These are phyloP conservation scores for Oldenlandia corymbosa DNA, from an alignment of 257 asterid species.

Conservation along the genomic window DNA sequence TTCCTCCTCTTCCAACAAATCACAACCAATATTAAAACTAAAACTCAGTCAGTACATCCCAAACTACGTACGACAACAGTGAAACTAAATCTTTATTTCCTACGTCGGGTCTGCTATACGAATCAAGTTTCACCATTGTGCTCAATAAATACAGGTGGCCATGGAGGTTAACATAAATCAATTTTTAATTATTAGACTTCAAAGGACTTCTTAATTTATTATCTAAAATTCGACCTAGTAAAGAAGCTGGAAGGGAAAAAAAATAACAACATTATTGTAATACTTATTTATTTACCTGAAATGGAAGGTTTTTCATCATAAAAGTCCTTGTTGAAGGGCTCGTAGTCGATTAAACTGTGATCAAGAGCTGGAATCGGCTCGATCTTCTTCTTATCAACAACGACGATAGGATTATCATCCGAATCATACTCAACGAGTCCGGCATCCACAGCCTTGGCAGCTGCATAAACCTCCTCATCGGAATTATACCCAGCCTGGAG, in stretches of 20 bases:
- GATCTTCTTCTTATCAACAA: slow-evolving; percentile 78
- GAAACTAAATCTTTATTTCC: too few species aligned
- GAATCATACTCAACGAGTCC: slow-evolving; percentile 87
- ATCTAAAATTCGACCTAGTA: too few species aligned
- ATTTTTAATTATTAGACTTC: too few species aligned
- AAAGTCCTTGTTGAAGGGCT: slow-evolving; percentile 83
- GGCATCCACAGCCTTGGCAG: slow-evolving; percentile 96
- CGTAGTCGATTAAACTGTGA: slow-evolving; percentile 67
- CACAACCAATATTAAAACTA: not conserved
- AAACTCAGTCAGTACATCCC: not conserved
- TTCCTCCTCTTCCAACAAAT: too few species aligned
- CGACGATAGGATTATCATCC: slow-evolving; percentile 83
- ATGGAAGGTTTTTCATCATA: slow-evolving; percentile 86
- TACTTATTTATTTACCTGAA: slow-evolving; percentile 44
- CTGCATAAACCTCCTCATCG: slow-evolving; percentile 98
- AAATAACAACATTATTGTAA: not conserved
- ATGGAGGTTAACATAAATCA: too few species aligned
- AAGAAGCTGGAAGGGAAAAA: too few species aligned
- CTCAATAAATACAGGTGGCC: too few species aligned
- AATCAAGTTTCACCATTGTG: too few species aligned
- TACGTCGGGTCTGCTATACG: too few species aligned
- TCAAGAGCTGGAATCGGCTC: slow-evolving; percentile 88
- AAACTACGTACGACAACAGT: too few species aligned
- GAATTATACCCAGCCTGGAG: slow-evolving; percentile 93
- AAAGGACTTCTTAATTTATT: too few species aligned